These are phyloP conservation scores for Zhuliangozyma blackwelliae DNA, from an alignment of 1,139 yeast species.

Conservation along the genomic window DNA sequence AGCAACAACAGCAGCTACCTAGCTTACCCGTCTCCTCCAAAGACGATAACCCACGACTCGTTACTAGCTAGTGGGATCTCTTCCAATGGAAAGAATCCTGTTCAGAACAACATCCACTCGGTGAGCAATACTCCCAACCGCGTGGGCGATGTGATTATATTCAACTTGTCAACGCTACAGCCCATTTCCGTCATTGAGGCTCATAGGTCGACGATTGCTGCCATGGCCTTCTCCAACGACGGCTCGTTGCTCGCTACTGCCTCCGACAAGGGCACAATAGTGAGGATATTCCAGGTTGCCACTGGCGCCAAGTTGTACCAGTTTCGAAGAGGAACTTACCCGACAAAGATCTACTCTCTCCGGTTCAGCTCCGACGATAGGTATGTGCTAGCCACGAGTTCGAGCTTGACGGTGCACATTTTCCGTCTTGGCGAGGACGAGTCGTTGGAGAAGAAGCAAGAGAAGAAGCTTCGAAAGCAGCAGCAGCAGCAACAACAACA, in stretches of 20 bases:
- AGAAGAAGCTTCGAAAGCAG: conserved; percentile 22
- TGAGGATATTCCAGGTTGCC: conserved; percentile 80
- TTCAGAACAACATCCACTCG: conserved; percentile 40
- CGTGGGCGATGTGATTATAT: conserved; percentile 86
- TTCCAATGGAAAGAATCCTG: conserved; percentile 42
- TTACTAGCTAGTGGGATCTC: conserved; percentile 40
- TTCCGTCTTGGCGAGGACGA: conserved; percentile 69
- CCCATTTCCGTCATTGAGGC: conserved; percentile 92
- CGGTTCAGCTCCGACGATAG: conserved; percentile 73
- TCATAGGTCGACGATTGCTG: conserved; percentile 81
- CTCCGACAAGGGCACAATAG: conserved; percentile 91
- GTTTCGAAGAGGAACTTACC: conserved; percentile 92
- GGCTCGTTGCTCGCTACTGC: conserved; percentile 90
- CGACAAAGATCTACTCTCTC: conserved; percentile 81
- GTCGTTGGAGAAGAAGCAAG: conserved; percentile 42
- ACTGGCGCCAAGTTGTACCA: conserved; percentile 82
- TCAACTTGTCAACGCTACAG: conserved; percentile 70
- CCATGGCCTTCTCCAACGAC: conserved; percentile 70
- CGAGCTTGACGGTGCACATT: conserved; percentile 91
- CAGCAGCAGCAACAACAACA: conserved; percentile 16
- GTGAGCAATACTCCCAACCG: conserved; percentile 45
- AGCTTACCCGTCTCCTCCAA: conserved; percentile 86
- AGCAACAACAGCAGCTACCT: conserved; percentile 41
- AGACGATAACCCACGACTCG: conserved; percentile 43
- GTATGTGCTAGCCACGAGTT: conserved; percentile 78